Percentiles rank a stretch among this genome's conserved stretches.
phyloP scores from a whole-genome alignment of 345 rosid species.

The Sisymbrium altissimum region DNA sequence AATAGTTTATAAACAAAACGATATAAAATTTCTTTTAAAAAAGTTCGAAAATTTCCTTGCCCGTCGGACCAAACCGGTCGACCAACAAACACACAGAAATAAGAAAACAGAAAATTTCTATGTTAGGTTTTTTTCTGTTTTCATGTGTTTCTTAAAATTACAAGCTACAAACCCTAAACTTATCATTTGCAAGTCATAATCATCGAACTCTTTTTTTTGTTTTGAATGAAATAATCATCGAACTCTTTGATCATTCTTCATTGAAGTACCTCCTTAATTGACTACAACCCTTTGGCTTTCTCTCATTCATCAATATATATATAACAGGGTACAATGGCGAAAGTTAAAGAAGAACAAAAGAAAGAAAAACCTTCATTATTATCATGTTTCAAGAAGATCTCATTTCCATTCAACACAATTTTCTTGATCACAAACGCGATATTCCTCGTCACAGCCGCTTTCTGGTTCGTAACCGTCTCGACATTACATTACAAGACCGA shows the following conservation, averaged over 20 bases:
- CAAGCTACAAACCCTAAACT: conserved; percentile 22
- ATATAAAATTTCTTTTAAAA: no score
- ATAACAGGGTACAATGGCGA: conserved; percentile 2
- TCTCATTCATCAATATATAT: background rate
- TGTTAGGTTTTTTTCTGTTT: background rate
- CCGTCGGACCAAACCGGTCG: conserved; percentile 7
- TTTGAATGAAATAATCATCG: background rate
- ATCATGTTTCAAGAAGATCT: conserved; percentile 4
- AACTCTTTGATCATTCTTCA: background rate
- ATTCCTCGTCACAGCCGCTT: conserved; percentile 16
- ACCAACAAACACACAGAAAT: conserved; percentile 15
- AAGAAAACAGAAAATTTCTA: background rate
- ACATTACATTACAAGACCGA: conserved; percentile 24
- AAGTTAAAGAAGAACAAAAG: conserved; percentile 18
- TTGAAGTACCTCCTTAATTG: background rate
- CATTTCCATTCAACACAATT: conserved; percentile 28
- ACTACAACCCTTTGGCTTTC: background rate
- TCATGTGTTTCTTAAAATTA: conserved; percentile 10
- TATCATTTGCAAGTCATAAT: conserved; percentile 7
- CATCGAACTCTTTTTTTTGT: background rate
- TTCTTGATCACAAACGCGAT: conserved; percentile 27
- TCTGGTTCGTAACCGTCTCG: conserved; percentile 20
- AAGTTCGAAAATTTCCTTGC: background rate
- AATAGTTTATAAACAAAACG: no score
- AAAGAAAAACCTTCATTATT: background rate